Base-by-base conservation (phyloP, 169 alveolate genomes). In the Eimeria tenella region DNA sequence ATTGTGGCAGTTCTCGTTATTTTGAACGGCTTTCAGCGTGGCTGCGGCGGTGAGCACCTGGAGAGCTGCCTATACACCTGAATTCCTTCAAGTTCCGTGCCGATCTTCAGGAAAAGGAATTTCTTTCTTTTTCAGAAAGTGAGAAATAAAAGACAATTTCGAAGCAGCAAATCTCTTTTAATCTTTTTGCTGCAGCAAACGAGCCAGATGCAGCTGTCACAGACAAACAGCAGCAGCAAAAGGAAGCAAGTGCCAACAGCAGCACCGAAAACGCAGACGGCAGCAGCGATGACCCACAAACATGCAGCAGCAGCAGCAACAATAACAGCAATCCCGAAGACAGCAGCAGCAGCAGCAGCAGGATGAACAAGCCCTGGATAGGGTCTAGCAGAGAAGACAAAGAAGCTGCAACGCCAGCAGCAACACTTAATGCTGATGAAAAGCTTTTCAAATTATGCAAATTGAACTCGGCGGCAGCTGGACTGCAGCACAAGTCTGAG, bases 61-160 rank as follows among this genome's bases (percentile, higher is more conserved):
- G 10, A 53, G 82, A 71, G 82, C 53, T 71, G 82, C 82, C 82
- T 71, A 71, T 71, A 71, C 82, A 71, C 82, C 55, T 71, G 82
- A 71, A 71, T 13, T 21, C 2, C 1, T 71, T 15, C 50, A 71
- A 4, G 0, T 21, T 7, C 56, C 42, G 42, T 5, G 50, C 55
- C 17, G 15, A 1, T 71, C 23, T 5, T 71, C 11, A 71, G 82
- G 82, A 71, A 42, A 71, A 23, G 17, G 82, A 25, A 31, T 21
- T 71, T n/a, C 42, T 71, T 21, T 7, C 49, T 71, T 19, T 3
- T 21, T 21, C 50, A 31, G 42, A 31, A 31, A 31, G 42, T 31
- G 4, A 0, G 2, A 31, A 31, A 1, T 31, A 0, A 31, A 31
- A 31, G 42, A 31, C 42, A 31, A 31, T 2, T 31, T 31, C 42